Conservation (phyloP, 169 alveolate species). For the Plasmodium cynomolgi region DNA sequence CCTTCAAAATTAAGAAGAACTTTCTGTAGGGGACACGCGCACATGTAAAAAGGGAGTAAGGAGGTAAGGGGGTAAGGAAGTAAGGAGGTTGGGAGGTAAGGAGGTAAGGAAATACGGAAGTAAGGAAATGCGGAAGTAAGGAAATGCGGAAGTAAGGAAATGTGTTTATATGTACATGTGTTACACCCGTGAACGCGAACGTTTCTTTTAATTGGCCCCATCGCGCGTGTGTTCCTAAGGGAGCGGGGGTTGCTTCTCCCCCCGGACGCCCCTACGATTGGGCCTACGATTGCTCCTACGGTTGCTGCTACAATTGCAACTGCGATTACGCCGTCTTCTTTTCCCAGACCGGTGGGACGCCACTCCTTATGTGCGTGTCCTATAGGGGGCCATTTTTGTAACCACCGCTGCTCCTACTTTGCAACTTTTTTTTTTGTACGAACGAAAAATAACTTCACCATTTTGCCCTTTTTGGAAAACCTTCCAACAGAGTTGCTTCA, state of each 20-base stretch:
- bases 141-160: too few relatives aligned
- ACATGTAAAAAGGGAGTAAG: neutral
- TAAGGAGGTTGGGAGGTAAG: too few relatives aligned
- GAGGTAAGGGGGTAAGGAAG: neutral
- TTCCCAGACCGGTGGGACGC: neutral
- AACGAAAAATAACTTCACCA: neutral
- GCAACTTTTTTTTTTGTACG: neutral
- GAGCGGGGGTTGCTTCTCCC: neutral
- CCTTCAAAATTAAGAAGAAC: conserved; percentile 54
- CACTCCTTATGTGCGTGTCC: neutral
- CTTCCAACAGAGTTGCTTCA: neutral
- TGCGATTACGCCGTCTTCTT: neutral
- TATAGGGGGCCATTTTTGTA: neutral
- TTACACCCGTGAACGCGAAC: neutral
- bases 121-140: neutral
- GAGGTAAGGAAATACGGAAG: neutral
- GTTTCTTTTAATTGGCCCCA: neutral
- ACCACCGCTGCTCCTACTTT: neutral
- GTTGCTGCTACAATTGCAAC: neutral
- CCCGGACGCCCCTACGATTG: neutral
- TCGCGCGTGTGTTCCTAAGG: neutral
- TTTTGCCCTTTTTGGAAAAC: neutral
- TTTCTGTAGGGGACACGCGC: conserved; percentile 2
- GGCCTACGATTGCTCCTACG: too few relatives aligned
- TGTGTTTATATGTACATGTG: neutral